Evolutionary conservation across 2,329 filamentous ascomycete species (phyloP), one percentile per base, ranked within the genome.

Genomic region (Exophiala dermatitidis): DNA sequence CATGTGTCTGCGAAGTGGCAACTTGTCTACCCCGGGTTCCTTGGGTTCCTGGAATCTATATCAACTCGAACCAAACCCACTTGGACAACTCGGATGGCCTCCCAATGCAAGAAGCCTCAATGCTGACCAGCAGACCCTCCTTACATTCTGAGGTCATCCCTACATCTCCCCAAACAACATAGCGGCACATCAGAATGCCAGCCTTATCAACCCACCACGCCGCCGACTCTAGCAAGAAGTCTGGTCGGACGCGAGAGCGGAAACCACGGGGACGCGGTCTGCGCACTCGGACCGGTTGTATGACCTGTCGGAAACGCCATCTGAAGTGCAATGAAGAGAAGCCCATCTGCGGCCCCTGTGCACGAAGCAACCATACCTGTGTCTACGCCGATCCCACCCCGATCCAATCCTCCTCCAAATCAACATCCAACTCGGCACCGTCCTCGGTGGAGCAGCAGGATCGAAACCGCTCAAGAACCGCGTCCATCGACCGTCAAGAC

Each of bases 311-410:
- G 56, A 82, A 82, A 67, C 81, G 90, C 54, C 96, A 97, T 79
- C 96, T 96, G 81, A 97, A 97, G 72, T 97, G 91, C 66, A 90
- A 96, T 67, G 93, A 97, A 74, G 81, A 81, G 50, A 94, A 95
- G 69, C 91, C 91, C 28, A 84, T 89, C 70, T 97, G 91, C 93
- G 45, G 45, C 4, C 45, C 31, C n/a, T 47, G 45, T 47, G 19
- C 31, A 4, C 30, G 45, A 26, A 47, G 45, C 31, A 37, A 28
- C 30, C 45, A 47, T 28, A 9, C 31, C 4, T 47, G 45, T 26
- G 31, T 47, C 31, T 47, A 47, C 28, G 45, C 31, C 19, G 45
- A 47, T 19, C 32, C 31, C 3, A 4, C 45, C 3, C 5, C 31
- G 3, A 5, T 3, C n/a, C 29, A 46, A 31, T 7, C 45, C 4